phyloP scores from a whole-genome alignment of 2,329 filamentous ascomycete genomes.

The Fusarium lateritium region DNA sequence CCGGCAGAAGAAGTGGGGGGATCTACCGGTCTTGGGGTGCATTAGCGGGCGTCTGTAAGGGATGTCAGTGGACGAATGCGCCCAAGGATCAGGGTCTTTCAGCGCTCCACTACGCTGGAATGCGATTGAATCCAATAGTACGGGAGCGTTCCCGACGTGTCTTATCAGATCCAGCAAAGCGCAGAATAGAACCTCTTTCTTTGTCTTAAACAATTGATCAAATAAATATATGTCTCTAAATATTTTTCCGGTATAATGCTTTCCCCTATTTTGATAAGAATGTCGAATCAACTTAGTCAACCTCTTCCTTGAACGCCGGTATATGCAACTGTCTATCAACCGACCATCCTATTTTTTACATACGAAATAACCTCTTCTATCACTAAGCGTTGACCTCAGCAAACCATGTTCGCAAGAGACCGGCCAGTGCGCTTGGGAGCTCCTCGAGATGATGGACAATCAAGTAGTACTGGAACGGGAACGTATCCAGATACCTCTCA shows the following conservation, averaged over 20 bases:
- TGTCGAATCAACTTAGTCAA: slow-evolving; percentile 3
- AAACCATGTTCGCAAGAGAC: slow-evolving; percentile 96
- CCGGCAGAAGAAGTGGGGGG: slow-evolving; percentile 34
- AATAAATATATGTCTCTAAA: slow-evolving; percentile 16
- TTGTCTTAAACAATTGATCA: background rate
- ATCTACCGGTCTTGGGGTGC: slow-evolving; percentile 18
- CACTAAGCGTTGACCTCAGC: slow-evolving; percentile 71
- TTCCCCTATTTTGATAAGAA: slow-evolving; percentile 6
- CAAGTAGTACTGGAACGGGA: slow-evolving; percentile 97
- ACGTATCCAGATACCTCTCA: slow-evolving; percentile 92
- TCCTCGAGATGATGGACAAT: slow-evolving; percentile 94
- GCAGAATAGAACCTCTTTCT: background rate
- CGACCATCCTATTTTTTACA: slow-evolving; percentile 1
- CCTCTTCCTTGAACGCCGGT: slow-evolving; percentile 30
- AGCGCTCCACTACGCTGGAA: slow-evolving; percentile 1
- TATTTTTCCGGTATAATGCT: slow-evolving; percentile 8
- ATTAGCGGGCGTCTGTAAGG: slow-evolving; percentile 15
- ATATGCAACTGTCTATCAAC: slow-evolving; percentile 18
- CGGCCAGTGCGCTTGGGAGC: slow-evolving; percentile 88
- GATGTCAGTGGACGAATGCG: background rate
- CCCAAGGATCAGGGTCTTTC: slow-evolving; percentile 1
- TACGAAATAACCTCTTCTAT: background rate
- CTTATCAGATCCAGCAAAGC: background rate
- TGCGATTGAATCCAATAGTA: background rate
- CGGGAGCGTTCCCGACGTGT: background rate